phyloP scores from a whole-genome alignment of 129 eudicot species.

The Kitagawia praeruptora region DNA sequence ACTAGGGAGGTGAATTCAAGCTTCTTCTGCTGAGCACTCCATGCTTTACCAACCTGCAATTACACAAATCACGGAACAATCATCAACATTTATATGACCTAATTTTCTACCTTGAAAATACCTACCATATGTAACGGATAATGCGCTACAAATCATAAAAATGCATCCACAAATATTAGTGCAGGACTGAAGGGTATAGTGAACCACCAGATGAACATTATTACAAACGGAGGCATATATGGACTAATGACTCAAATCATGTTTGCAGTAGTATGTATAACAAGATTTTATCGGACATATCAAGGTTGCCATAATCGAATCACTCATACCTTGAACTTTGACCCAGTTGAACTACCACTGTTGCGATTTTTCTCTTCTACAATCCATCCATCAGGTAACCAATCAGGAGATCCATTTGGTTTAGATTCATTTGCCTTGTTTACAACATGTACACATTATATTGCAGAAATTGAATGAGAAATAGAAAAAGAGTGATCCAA shows the following conservation, averaged over 20 bases:
- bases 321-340: slow-evolving; percentile 34
- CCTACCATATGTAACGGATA: background rate
- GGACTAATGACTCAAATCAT: too few species aligned
- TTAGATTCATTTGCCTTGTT: slow-evolving; percentile 14
- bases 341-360: slow-evolving; percentile 26
- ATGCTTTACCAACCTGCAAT: background rate
- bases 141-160: too few species aligned
- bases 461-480: background rate
- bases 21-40: background rate
- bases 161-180: too few species aligned
- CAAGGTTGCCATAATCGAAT: background rate
- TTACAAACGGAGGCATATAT: too few species aligned
- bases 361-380: slow-evolving; percentile 33
- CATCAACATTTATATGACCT: too few species aligned
- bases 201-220: too few species aligned
- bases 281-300: background rate
- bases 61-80: background rate
- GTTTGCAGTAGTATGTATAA: too few species aligned
- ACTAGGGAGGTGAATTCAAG: background rate
- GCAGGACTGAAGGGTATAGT: too few species aligned
- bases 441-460: background rate
- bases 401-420: slow-evolving; percentile 23
- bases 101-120: background rate
- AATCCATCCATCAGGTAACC: slow-evolving; percentile 74
- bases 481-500: background rate